These are phyloP conservation scores for Cruciata laevipes DNA, from an alignment of 257 asterid species.

Conservation along the genomic window DNA sequence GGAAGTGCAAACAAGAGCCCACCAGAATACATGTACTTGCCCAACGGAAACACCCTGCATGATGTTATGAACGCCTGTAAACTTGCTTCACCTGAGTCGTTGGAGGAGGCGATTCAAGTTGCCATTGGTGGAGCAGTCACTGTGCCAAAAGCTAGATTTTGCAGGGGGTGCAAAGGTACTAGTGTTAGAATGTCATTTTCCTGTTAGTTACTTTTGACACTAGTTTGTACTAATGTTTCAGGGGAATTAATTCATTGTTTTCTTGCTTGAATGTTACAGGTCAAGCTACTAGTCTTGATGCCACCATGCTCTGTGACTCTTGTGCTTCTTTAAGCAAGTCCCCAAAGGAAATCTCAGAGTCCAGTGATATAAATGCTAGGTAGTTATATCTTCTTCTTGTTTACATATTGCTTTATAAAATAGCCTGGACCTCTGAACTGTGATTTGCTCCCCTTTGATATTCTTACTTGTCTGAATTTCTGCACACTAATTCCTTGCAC, in stretches of 20 bases:
- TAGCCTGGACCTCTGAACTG: background rate
- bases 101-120: conserved; percentile 46
- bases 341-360: conserved; percentile 28
- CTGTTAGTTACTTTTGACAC: background rate
- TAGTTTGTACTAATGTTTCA: background rate
- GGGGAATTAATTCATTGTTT: background rate
- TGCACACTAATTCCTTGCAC: background rate
- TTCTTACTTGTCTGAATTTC: background rate
- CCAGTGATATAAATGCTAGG: conserved; percentile 38
- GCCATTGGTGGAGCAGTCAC: conserved; percentile 40
- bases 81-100: conserved; percentile 36
- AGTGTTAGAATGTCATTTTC: conserved; percentile 7
- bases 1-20: conserved; percentile 71
- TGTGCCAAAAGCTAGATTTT: conserved; percentile 26
- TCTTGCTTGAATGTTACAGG: conserved; percentile 24
- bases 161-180: conserved; percentile 64
- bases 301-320: conserved; percentile 49
- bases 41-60: conserved; percentile 62
- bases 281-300: conserved; percentile 38
- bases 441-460: background rate
- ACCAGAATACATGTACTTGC: conserved; percentile 66
- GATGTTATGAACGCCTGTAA: conserved; percentile 73
- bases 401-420: background rate
- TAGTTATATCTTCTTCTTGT: conserved; percentile 15
- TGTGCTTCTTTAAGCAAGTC: conserved; percentile 37